A percentile compares a stretch with the other conserved stretches of the same genome.
These are phyloP conservation scores for Cladosporium colombiae DNA, from an alignment of 2,329 filamentous ascomycete genomes.

Conservation along the genomic window DNA sequence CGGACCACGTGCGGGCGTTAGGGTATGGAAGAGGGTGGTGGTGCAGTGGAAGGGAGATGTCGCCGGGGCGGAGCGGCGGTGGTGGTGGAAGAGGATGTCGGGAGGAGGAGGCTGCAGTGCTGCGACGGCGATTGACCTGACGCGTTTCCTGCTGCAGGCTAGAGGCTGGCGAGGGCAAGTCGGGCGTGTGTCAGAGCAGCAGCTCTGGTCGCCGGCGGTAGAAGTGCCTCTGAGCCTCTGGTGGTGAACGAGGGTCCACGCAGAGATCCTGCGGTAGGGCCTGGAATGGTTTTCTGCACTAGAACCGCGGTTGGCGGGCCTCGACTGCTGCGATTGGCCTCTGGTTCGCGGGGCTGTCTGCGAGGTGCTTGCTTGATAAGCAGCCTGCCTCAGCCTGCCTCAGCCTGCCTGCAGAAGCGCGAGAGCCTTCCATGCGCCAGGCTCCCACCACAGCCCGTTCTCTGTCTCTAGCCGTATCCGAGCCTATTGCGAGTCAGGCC, in stretches of 20 bases:
- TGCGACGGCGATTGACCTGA: background rate
- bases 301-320: background rate
- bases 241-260: background rate
- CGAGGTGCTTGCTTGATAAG: background rate
- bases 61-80: background rate
- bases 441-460: background rate
- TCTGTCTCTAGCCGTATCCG: slow-evolving; percentile 1
- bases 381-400: slow-evolving; percentile 15
- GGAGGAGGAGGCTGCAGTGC: background rate
- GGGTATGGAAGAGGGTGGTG: background rate
- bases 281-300: background rate
- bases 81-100: background rate
- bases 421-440: slow-evolving; percentile 3
- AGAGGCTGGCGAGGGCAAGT: background rate
- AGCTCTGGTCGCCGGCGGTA: background rate
- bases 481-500: slow-evolving; percentile 5
- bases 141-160: background rate
- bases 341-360: background rate
- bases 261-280: slow-evolving; percentile 9
- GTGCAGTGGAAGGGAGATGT: background rate
- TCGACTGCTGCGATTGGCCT: background rate
- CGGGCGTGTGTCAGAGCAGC: background rate
- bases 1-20: background rate
- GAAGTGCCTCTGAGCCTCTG: no score
- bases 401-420: slow-evolving; percentile 5